Evolutionary conservation across 495 filamentous ascomycete genomes (phyloP).

Genomic region (Penicillium maclennaniae): DNA sequence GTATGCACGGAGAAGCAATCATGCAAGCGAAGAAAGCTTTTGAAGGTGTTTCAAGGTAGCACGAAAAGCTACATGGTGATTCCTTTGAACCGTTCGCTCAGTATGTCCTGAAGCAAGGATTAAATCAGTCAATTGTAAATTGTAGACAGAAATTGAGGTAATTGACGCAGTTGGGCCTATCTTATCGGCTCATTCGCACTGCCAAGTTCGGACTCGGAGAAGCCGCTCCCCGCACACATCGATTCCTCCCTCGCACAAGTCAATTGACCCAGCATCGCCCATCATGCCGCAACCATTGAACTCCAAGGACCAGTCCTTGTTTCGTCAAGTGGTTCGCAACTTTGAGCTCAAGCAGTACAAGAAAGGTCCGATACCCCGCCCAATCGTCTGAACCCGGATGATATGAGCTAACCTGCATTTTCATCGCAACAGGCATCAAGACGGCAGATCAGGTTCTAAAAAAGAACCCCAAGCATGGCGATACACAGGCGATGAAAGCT

Average conservation of each 20-base stretch:
- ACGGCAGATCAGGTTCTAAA: conserved; percentile 89
- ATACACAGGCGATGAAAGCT: conserved; percentile 98
- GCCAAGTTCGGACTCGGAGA: conserved; percentile 33
- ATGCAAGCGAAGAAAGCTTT: not conserved
- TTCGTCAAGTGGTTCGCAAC: conserved; percentile 86
- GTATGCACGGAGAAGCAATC: not conserved
- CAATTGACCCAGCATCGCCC: conserved; percentile 33
- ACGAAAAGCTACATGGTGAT: not conserved
- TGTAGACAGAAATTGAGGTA: not conserved
- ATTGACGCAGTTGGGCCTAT: conserved; percentile 6
- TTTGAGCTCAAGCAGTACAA: conserved; percentile 99
- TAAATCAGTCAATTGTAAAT: not conserved
- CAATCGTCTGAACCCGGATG: not conserved
- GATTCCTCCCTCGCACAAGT: conserved; percentile 38
- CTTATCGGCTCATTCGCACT: conserved; percentile 27
- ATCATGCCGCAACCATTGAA: conserved; percentile 78
- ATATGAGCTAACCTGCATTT: conserved; percentile 19
- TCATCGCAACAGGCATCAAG: conserved; percentile 64
- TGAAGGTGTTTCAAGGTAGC: not conserved
- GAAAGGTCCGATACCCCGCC: conserved; percentile 53
- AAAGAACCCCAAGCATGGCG: conserved; percentile 92
- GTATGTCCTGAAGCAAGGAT: not conserved
- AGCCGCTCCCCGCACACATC: conserved; percentile 42
- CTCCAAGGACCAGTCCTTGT: conserved; percentile 89
- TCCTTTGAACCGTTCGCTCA: not conserved